Evolutionary conservation across 129 eudicot genomes (phyloP).

Genomic region (Lonicera japonica): DNA sequence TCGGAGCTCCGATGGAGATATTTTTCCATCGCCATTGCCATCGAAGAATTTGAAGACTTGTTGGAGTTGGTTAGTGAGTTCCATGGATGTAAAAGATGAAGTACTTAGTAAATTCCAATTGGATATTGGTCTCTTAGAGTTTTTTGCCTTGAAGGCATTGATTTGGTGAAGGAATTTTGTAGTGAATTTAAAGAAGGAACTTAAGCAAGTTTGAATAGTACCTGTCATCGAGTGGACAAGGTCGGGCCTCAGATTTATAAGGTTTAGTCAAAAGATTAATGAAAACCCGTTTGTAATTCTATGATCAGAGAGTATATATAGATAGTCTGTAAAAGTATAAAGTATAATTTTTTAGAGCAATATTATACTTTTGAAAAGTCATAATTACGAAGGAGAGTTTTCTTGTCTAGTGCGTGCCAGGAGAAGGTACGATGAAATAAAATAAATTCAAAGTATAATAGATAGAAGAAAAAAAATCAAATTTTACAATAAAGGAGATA

Average conservation of each 20-base stretch:
- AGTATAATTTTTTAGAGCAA: not conserved
- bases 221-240: conserved; percentile 16
- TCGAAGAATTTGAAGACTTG: conserved; percentile 78
- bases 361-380: conserved; percentile 1
- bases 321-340: too few species aligned
- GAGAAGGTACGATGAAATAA: too few species aligned
- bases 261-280: conserved; percentile 7
- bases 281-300: not conserved
- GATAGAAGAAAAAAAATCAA: too few species aligned
- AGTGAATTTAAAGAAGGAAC: not conserved
- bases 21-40: conserved; percentile 68
- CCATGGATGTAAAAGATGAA: conserved; percentile 50
- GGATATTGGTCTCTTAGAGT: conserved; percentile 23
- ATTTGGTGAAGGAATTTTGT: conserved; percentile 20
- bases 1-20: conserved; percentile 56
- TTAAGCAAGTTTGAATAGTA: conserved; percentile 20
- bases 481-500: too few species aligned
- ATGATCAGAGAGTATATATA: not conserved
- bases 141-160: conserved; percentile 20
- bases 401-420: too few species aligned
- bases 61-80: conserved; percentile 46
- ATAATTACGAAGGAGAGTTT: not conserved
- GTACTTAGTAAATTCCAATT: conserved; percentile 20
- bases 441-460: too few species aligned
- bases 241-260: conserved; percentile 3